Conservation (phyloP, 345 rosid species). For the Murraya koenigii region DNA sequence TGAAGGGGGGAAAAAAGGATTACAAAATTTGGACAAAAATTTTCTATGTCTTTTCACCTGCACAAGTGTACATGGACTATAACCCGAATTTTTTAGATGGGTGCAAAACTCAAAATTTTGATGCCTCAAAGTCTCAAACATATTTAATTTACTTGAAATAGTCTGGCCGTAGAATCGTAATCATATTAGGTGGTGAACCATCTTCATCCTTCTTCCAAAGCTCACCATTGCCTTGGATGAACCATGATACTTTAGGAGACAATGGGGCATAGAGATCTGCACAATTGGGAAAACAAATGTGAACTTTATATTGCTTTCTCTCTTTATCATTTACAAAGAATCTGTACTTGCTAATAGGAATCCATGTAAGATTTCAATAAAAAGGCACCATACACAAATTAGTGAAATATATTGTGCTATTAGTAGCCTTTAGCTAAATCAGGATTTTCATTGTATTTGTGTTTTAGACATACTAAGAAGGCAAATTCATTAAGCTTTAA, state of each 20-base stretch:
- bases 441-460: neutral
- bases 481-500: neutral
- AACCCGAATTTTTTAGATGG: neutral
- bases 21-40: neutral
- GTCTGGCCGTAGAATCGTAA: conserved; percentile 51
- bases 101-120: conserved; percentile 1
- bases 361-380: neutral
- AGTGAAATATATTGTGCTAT: neutral
- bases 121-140: neutral
- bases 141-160: conserved; percentile 45
- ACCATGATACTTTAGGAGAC: conserved; percentile 71
- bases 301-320: neutral
- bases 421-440: neutral
- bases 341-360: neutral
- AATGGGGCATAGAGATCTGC: conserved; percentile 68
- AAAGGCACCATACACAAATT: too few species aligned
- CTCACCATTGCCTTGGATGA: conserved; percentile 62
- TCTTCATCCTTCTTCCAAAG: conserved; percentile 61
- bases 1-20: neutral
- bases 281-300: neutral
- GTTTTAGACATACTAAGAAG: neutral
- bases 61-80: conserved; percentile 1
- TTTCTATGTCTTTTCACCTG: conserved; percentile 7
- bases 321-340: neutral
- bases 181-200: conserved; percentile 38